Base-by-base conservation (phyloP, 768 basidiomycete genomes). In the Pleurotus ostreatus region DNA sequence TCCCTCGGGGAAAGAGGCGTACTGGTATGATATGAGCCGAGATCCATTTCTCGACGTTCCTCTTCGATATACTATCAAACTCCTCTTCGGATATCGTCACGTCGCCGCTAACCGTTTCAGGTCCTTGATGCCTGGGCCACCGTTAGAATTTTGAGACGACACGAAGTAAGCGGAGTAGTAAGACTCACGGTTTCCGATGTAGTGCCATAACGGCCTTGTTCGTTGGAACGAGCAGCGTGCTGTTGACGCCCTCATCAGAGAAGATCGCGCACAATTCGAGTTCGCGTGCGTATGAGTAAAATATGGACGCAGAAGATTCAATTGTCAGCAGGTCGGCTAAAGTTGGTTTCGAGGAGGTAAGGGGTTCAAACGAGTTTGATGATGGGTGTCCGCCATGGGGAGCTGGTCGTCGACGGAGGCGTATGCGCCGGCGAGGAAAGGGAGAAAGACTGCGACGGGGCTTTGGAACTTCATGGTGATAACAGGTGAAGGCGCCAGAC, bases 181-280 rank as follows among this genome's bases (percentile, higher is more conserved):
- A 30, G 8, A 76, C 89, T 71, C 70, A 94, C 90, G 93, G 93
- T 70, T 94, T 94, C 63, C 84, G 73, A 2, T 84, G 68, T 53
- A 94, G 72, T 4, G 85, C 85, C 82, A 93, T 91, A 13, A 94
- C 83, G 7, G 92, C 93, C 68, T 87, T 89, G 70, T 96, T 94
- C 22, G 88, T 90, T 0, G 93, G 93, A 3, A 86, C 92, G 43
- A 96, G 77, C 8, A 95, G 52, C 0, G 92, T 92, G 55, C 74
- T 68, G 6, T 68, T 74, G 2, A 64, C 56, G n/a, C 55, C 55
- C 5, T 65, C 55, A 37, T 77, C 71, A 13, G 68, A 65, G 49
- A 93, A 79, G 8, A 75, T 72, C 26, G 66, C 63, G 65, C 84
- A 85, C 16, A 86, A 61, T 61, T 81, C 76, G 1, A 85, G 73